Percentiles rank a stretch among this genome's conserved stretches.
Evolutionary conservation across 257 asterid genomes (phyloP).

Genomic region (Plantago ovata): DNA sequence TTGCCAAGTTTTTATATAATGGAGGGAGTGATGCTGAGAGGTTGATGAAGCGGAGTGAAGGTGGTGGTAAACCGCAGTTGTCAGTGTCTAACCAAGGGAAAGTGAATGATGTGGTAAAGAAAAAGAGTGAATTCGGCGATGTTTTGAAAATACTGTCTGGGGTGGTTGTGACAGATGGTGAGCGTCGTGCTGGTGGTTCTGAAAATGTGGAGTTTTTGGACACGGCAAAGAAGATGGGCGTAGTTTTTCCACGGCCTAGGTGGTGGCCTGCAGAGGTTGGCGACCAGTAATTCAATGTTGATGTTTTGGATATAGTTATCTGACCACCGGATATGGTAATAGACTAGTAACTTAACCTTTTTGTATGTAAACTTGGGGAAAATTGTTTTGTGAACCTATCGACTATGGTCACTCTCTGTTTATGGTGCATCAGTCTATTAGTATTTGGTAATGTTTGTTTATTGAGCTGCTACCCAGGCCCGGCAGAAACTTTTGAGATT

Average conservation of each 20-base stretch:
- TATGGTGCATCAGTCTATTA: too few species aligned
- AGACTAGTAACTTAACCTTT: too few species aligned
- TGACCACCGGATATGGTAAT: too few species aligned
- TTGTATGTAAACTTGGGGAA: too few species aligned
- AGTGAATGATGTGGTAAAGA: slow-evolving; percentile 6
- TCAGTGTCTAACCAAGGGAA: not conserved
- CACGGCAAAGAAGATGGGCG: slow-evolving; percentile 34
- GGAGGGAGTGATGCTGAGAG: slow-evolving; percentile 1
- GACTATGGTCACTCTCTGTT: too few species aligned
- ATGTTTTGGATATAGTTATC: too few species aligned
- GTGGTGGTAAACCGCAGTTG: not conserved
- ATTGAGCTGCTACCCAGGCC: too few species aligned
- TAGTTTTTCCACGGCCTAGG: slow-evolving; percentile 34
- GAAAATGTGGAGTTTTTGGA: slow-evolving; percentile 27
- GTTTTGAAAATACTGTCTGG: slow-evolving; percentile 19
- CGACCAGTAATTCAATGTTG: too few species aligned
- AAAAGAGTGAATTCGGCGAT: slow-evolving; percentile 19
- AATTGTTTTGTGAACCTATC: too few species aligned
- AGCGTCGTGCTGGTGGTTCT: slow-evolving; percentile 5
- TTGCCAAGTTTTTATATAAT: not conserved
- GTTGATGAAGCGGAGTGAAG: not conserved
- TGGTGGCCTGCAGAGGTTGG: slow-evolving; percentile 41
- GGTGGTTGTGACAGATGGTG: slow-evolving; percentile 8
- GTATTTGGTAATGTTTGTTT: too few species aligned
- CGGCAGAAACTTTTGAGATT: too few species aligned